Evolutionary conservation across 441 rosid genomes (phyloP), one percentile per base, ranked within the genome.

Genomic region (Gossypium armourianum): DNA sequence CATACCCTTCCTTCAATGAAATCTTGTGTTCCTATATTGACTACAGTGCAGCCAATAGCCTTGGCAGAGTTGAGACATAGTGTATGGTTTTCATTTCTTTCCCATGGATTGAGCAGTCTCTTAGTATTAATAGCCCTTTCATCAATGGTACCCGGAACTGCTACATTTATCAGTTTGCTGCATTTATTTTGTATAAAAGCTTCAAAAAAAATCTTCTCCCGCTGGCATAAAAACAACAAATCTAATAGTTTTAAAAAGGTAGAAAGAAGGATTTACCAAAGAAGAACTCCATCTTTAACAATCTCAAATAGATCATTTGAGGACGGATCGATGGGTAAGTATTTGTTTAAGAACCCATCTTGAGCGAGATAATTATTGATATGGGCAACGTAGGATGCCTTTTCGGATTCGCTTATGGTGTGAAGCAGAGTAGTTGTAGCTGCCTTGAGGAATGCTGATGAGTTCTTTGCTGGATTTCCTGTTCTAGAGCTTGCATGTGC

Each of bases 101-200:
- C 98, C 98, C 98, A 94, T 16, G 98, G 98, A 82, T 94, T 94
- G 68, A 94, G 96, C 73, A 85, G 74, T 68, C 86, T 85, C 86
- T 92, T 94, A n/a, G 97, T 94, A 77, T 94, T 94, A 20, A 92
- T 89, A 17, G 97, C 94, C 75, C 99, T 84, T 79, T 94, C 99
- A 72, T 94, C 99, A 29, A 94, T 94, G 12, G 97, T 94, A 26
- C 94, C 97, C 64, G 97, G 94, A 81, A 92, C 97, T 16, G 99
- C 99, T 72, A 94, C 90, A 83, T 94, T 92, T 70, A 92, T 94
- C 76, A 94, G 99, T 76, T 94, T 94, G 78, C 97, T 94, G 87
- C 91, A 80, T 15, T 58, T 63, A 69, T 70, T 24, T 15, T 47
- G 67, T 1, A 40, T 65, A 19, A 75, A 63, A 29, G 60, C 47